These are phyloP conservation scores for Corchorus olitorius DNA, from an alignment of 345 rosid genomes.

Conservation along the genomic window DNA sequence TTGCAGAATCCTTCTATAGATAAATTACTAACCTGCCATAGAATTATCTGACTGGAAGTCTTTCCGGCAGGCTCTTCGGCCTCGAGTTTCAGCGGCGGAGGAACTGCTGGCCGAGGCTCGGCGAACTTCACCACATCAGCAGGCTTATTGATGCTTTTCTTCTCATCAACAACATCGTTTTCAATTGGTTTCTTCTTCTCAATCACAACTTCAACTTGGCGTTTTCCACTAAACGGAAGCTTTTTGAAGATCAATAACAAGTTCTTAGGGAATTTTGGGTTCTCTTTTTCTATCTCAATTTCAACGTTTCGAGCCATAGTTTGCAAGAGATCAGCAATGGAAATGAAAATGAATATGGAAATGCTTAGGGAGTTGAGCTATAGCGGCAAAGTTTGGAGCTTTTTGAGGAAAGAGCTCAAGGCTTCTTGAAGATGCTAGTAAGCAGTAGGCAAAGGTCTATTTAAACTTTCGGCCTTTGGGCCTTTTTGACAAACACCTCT, in stretches of 20 bases:
- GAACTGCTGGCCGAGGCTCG: conserved; percentile 31
- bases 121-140: conserved; percentile 29
- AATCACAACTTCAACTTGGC: conserved; percentile 7
- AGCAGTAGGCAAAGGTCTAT: not conserved
- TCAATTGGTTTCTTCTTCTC: not conserved
- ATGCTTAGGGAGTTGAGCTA: not conserved
- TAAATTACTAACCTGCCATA: conserved; percentile 23
- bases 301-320: conserved; percentile 2
- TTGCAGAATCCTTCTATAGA: not conserved
- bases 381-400: conserved; percentile 1
- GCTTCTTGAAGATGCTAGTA: conserved; percentile 12
- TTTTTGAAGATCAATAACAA: not conserved
- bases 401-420: not conserved
- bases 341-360: not conserved
- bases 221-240: conserved; percentile 7
- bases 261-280: conserved; percentile 11
- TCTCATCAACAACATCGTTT: not conserved
- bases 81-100: conserved; percentile 35
- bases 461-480: not conserved
- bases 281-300: not conserved
- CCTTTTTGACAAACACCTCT: not conserved
- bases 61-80: conserved; percentile 19
- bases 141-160: conserved; percentile 7
- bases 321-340: not conserved
- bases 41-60: conserved; percentile 20